phyloP scores from a whole-genome alignment of 441 rosid species.

The Pelargonium australe region DNA sequence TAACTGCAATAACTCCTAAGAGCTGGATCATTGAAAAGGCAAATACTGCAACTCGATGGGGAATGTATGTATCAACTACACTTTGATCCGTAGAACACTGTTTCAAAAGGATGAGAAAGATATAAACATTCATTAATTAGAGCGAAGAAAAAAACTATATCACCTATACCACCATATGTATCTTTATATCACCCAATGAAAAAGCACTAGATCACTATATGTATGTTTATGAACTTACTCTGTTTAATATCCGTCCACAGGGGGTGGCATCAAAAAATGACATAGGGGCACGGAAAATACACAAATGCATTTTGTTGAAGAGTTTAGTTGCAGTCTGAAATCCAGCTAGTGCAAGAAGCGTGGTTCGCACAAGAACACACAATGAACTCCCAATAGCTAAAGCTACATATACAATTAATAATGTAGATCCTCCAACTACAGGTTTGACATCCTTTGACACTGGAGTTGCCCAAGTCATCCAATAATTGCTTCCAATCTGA shows the following conservation, averaged over 20 bases:
- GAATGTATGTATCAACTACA: slow-evolving; percentile 51
- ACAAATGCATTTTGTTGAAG: slow-evolving; percentile 68
- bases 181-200: too few relatives aligned
- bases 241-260: slow-evolving; percentile 71
- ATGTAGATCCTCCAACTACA: slow-evolving; percentile 35
- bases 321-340: slow-evolving; percentile 74
- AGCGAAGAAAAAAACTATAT: not conserved
- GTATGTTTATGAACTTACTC: slow-evolving; percentile 37
- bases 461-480: slow-evolving; percentile 97
- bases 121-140: too few relatives aligned
- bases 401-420: slow-evolving; percentile 57
- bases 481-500: slow-evolving; percentile 82
- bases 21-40: slow-evolving; percentile 57
- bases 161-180: too few relatives aligned
- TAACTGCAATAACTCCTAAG: slow-evolving; percentile 65
- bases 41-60: slow-evolving; percentile 39
- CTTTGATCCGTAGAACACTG: slow-evolving; percentile 88
- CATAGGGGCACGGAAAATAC: slow-evolving; percentile 88
- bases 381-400: slow-evolving; percentile 65
- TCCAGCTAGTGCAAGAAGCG: slow-evolving; percentile 57
- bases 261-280: slow-evolving; percentile 94
- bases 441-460: slow-evolving; percentile 52
- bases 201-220: not conserved
- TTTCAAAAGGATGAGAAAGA: slow-evolving; percentile 8
- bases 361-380: slow-evolving; percentile 55